Evolutionary conservation across 768 basidiomycete genomes (phyloP).

Genomic region (Leucocoprinus leucothites): DNA sequence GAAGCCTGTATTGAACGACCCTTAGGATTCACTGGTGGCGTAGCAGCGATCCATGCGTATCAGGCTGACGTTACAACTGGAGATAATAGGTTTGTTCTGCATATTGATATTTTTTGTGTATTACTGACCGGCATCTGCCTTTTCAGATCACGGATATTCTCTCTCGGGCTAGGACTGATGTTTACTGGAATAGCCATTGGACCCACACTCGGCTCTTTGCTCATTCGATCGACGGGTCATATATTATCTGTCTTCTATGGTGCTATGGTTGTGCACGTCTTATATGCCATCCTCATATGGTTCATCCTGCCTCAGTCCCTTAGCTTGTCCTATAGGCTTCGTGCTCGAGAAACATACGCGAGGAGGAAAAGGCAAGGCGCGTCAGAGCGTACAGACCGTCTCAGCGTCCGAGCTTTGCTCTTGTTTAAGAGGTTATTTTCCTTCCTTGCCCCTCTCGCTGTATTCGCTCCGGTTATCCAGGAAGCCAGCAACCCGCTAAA

Average conservation of each 20-base stretch:
- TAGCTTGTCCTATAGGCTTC: conserved; percentile 44
- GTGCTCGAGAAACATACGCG: conserved; percentile 32
- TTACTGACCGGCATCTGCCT: not conserved
- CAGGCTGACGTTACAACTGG: conserved; percentile 64
- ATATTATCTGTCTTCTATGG: conserved; percentile 72
- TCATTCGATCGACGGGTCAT: conserved; percentile 55
- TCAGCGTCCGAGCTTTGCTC: conserved; percentile 25
- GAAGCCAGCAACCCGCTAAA: conserved; percentile 35
- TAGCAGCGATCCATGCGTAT: conserved; percentile 61
- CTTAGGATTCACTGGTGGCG: conserved; percentile 47
- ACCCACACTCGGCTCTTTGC: conserved; percentile 65
- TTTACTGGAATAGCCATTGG: conserved; percentile 78
- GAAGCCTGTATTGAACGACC: conserved; percentile 3
- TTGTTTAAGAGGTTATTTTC: conserved; percentile 46
- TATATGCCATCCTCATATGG: conserved; percentile 48
- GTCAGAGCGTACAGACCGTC: conserved; percentile 16
- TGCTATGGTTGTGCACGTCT: conserved; percentile 44
- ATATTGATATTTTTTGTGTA: not conserved
- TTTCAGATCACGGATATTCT: conserved; percentile 60
- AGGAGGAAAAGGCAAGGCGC: conserved; percentile 25
- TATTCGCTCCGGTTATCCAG: conserved; percentile 50
- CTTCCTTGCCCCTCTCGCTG: conserved; percentile 70
- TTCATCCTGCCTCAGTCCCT: conserved; percentile 79
- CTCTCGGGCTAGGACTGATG: conserved; percentile 60
- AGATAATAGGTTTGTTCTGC: conserved; percentile 40